Conservation (phyloP, 495 filamentous ascomycete species). For the Aspergillus sparsus region DNA sequence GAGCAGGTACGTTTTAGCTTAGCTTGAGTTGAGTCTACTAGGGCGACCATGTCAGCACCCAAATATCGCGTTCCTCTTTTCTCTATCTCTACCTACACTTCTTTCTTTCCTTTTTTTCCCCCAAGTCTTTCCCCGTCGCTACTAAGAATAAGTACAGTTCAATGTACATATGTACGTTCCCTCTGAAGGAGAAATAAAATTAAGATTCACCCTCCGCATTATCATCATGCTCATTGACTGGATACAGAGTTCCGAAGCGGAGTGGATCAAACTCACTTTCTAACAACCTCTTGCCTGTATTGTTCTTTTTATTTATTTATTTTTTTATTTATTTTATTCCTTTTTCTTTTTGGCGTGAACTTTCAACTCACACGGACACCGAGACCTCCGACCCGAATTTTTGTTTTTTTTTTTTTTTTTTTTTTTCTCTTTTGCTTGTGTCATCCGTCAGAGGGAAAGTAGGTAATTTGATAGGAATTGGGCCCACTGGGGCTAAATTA, state of each 20-base stretch:
- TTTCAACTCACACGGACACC: no score
- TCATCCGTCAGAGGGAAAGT: neutral
- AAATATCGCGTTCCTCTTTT: neutral
- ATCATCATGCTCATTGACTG: neutral
- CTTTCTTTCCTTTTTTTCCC: neutral
- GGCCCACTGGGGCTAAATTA: neutral
- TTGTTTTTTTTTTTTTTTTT: neutral
- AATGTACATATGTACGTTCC: neutral
- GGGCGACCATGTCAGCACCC: slow-evolving; percentile 18
- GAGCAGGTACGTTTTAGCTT: neutral
- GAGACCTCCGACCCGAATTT: neutral
- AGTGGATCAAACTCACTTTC: no score
- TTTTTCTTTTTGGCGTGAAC: no score
- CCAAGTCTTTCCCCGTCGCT: neutral
- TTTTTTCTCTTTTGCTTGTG: neutral
- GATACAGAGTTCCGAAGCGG: neutral
- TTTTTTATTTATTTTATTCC: no score
- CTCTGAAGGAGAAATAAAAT: slow-evolving; percentile 4
- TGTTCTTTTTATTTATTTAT: no score
- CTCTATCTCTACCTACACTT: neutral
- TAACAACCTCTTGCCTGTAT: no score
- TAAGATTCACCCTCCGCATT: neutral
- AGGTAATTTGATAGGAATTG: neutral
- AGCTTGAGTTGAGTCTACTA: neutral
- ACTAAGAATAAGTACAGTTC: neutral